Evolutionary conservation across 177 flowering plant species (phyloP).

Genomic region (Vitis hybrid): DNA sequence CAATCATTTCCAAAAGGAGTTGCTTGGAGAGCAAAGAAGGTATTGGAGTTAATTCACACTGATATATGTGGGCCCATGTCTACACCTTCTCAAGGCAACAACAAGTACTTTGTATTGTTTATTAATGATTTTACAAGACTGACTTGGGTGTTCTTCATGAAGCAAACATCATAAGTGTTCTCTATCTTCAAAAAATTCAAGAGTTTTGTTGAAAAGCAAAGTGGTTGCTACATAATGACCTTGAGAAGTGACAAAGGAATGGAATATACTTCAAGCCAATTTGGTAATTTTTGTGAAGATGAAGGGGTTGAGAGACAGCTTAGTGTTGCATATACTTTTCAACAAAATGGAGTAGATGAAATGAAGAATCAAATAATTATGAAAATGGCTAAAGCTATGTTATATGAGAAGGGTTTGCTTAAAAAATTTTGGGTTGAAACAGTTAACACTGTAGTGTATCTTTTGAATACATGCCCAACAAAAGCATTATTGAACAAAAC

Average conservation of each 20-base stretch:
- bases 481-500: neutral
- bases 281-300: slow-evolving; percentile 2
- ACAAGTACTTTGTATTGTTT: too few species aligned
- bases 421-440: too few species aligned
- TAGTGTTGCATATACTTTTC: neutral
- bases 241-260: slow-evolving; percentile 2
- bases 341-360: neutral
- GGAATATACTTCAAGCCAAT: neutral
- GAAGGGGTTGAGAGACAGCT: neutral
- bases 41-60: too few species aligned
- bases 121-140: too few species aligned
- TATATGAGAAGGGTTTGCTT: too few species aligned
- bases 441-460: neutral
- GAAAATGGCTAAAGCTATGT: too few species aligned
- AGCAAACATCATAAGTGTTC: neutral
- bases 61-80: too few species aligned
- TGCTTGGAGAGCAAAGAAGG: too few species aligned
- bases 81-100: too few species aligned
- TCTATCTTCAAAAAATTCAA: slow-evolving; percentile 4
- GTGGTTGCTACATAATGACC: neutral
- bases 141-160: neutral
- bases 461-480: neutral
- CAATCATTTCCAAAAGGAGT: too few species aligned
- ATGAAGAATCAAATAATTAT: neutral
- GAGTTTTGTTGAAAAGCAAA: neutral